Percentiles rank a stretch among this genome's conserved stretches.
Evolutionary conservation across 352 stramenopile species (phyloP).

Genomic region (Phytophthora lateralis): DNA sequence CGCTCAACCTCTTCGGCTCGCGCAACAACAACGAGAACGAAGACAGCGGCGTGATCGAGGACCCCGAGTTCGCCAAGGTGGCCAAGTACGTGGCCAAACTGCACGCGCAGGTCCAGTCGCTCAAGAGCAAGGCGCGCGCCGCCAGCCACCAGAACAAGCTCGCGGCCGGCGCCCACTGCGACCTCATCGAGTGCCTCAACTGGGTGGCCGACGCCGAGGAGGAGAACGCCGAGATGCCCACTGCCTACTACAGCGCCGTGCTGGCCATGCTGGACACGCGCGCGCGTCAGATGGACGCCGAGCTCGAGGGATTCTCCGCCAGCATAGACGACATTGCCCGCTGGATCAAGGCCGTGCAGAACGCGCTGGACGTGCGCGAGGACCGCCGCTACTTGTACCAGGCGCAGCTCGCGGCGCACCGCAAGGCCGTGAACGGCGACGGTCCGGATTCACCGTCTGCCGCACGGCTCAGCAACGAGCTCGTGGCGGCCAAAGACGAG

Average conservation of each 20-base stretch:
- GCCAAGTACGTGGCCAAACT: conserved; percentile 73
- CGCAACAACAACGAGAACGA: conserved; percentile 32
- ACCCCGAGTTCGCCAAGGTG: conserved; percentile 70
- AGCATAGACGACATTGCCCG: conserved; percentile 73
- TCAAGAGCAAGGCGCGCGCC: conserved; percentile 65
- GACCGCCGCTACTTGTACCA: conserved; percentile 83
- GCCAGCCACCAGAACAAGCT: conserved; percentile 77
- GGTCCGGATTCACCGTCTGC: conserved; percentile 37
- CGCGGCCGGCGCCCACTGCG: conserved; percentile 76
- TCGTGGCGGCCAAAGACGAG: conserved; percentile 71
- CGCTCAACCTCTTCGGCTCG: conserved; percentile 67
- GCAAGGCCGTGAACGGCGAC: conserved; percentile 31
- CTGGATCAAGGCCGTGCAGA: conserved; percentile 77
- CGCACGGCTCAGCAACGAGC: conserved; percentile 45
- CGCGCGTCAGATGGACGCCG: conserved; percentile 72
- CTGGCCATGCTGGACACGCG: conserved; percentile 74
- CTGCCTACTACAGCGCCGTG: conserved; percentile 67
- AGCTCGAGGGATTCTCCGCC: conserved; percentile 69
- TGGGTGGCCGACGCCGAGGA: conserved; percentile 73
- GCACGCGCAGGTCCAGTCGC: conserved; percentile 56
- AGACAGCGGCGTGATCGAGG: conserved; percentile 63
- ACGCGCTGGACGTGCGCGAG: conserved; percentile 74
- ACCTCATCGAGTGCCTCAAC: conserved; percentile 80
- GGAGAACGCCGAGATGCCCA: conserved; percentile 63
- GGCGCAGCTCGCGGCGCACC: conserved; percentile 65